Evolutionary conservation across 441 rosid genomes (phyloP), one percentile per base, ranked within the genome.

Genomic region (Brassica hybrid): DNA sequence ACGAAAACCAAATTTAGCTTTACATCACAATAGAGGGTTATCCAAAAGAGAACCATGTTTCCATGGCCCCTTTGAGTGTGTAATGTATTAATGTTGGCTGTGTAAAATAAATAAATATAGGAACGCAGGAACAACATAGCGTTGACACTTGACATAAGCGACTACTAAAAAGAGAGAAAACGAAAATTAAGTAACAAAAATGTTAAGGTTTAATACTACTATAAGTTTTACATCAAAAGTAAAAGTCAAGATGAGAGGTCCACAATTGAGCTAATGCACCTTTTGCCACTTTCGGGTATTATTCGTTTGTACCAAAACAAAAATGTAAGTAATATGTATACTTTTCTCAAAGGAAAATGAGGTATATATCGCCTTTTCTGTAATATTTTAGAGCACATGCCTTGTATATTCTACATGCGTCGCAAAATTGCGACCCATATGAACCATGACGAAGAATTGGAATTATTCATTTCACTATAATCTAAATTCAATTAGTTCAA

Each of bases 371-470:
- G 57, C 57, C n/a, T 14, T 54, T 71, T 43, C 32, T 16, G 56
- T 59, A 66, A 66, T 59, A 59, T 66, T n/a, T 45, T 27, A 59
- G 52, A 32, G 76, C 67, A 71, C 71, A 77, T 64, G 80, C 67
- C 27, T 64, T 65, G 67, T 77, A 71, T 71, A 64, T 65, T 77
- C 52, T 18, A 13, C 34, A 10, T 21, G 23, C 52, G 9, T 34
- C 57, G 60, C 18, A 30, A 71, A 54, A 36, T 65, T 77, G 71
- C 63, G 64, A 77, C 69, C 73, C 68, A 72, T 71, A 18, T 59
- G 73, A 77, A 66, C 69, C 64, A 72, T 58, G 54, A 41, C 71
- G 61, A 64, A 71, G 13, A 27, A 77, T 58, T 77, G 67, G 76
- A 58, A 71, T 58, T 57, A 65, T 78, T 18, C 36, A 72, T 43